Evolutionary conservation across 176 grass and related monocot species (phyloP), one percentile per base, ranked within the genome.

Genomic region (Rhynchospora breviuscula): DNA sequence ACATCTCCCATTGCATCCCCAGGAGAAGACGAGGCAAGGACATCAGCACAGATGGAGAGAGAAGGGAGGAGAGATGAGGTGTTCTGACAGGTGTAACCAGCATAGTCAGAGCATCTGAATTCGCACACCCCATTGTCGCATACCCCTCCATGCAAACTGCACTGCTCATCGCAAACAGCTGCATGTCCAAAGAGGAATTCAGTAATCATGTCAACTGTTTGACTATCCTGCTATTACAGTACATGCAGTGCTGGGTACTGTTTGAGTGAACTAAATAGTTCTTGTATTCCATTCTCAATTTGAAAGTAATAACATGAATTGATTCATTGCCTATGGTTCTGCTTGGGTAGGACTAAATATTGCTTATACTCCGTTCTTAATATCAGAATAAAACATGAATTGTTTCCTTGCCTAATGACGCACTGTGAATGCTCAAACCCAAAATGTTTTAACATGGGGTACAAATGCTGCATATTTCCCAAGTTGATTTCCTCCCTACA

Each of bases 51-150:
- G 83, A 99, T 95, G 63, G 97, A 99, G 43, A 99, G 74, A 66
- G 89, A 93, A 72, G 89, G 88, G 25, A 99, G 81, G 83, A 99
- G 90, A 14, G 88, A 67, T 31, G 93, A 99, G 35, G 93, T 94
- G 78, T 99, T 96, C 85, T 99, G 97, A 84, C 97, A 99, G 80
- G 91, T 99, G 87, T 99, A 99, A 22, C 97, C 97, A 0, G 97
- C 97, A 90, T 99, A 99, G 83, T 99, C 97, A 83, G 97, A 99
- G 81, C 97, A 99, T 8, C 97, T 93, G 59, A 99, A 99, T 87
- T 99, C 97, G 47, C 97, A 99, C 73, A 93, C 90, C 79, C 97
- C 97, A 79, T 99, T 92, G 71, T 99, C 97, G 56, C 97, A 99
- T 64, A 99, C 97, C 59, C 97, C 97, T 71, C 97, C 97, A 63